These are phyloP conservation scores for Leptomonas pyrrhocoris DNA, from an alignment of 208 protist genomes.

Conservation along the genomic window DNA sequence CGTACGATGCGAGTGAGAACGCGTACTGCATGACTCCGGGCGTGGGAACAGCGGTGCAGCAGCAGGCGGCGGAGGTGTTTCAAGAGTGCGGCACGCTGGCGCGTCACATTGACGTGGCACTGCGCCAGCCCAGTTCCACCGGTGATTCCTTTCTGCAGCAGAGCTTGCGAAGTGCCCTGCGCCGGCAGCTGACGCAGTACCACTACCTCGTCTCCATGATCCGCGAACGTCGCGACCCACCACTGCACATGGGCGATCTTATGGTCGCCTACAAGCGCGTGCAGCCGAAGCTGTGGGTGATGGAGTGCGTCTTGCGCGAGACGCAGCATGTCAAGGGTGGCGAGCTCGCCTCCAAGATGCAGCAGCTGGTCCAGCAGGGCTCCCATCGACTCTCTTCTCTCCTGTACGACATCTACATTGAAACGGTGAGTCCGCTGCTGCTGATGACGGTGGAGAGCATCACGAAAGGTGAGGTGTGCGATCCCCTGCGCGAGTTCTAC, in stretches of 20 bases:
- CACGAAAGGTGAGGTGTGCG: conserved; percentile 58
- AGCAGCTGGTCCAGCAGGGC: conserved; percentile 59
- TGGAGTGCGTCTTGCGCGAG: conserved; percentile 50
- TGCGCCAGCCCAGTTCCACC: conserved; percentile 29
- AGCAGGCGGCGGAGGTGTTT: conserved; percentile 34
- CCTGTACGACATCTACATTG: conserved; percentile 61
- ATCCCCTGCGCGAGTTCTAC: conserved; percentile 72
- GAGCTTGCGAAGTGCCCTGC: conserved; percentile 55
- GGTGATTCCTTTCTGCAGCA: conserved; percentile 68
- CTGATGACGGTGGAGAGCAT: conserved; percentile 59
- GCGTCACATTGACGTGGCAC: conserved; percentile 40
- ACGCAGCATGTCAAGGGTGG: conserved; percentile 64
- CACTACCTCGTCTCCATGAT: conserved; percentile 63
- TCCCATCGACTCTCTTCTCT: conserved; percentile 48
- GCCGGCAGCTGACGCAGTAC: conserved; percentile 63
- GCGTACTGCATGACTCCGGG: conserved; percentile 35
- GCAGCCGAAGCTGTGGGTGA: conserved; percentile 58
- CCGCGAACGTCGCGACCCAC: conserved; percentile 38
- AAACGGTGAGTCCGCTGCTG: conserved; percentile 63
- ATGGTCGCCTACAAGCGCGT: conserved; percentile 61
- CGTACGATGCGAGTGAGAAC: conserved; percentile 29
- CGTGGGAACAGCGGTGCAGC: conserved; percentile 36
- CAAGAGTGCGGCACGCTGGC: conserved; percentile 55
- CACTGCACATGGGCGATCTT: conserved; percentile 54
- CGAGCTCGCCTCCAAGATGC: conserved; percentile 57